Percentiles rank a stretch among this genome's conserved stretches.
Evolutionary conservation across 2,329 filamentous ascomycete genomes (phyloP).

Genomic region (Camillea tinctor): DNA sequence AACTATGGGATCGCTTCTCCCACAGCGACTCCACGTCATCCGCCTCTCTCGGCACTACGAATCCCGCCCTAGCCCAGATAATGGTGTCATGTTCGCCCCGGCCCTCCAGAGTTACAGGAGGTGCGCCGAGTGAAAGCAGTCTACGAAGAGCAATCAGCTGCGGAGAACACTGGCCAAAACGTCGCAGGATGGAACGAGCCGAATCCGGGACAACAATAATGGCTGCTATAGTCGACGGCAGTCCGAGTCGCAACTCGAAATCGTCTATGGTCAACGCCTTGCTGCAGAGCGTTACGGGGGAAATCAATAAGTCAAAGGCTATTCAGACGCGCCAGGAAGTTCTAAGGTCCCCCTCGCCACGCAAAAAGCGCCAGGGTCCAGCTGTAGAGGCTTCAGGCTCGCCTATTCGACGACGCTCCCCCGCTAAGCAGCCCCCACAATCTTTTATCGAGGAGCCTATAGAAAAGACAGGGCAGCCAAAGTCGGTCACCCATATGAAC

Average conservation of each 20-base stretch:
- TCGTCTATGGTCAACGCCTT: constrained; percentile 60
- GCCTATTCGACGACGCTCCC: constrained; percentile 18
- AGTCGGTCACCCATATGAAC: background rate
- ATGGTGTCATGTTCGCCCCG: constrained; percentile 71
- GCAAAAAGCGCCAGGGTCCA: constrained; percentile 34
- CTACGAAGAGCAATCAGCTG: constrained; percentile 68
- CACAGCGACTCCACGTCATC: constrained; percentile 46
- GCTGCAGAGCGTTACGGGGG: constrained; percentile 62
- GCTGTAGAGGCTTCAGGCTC: constrained; percentile 12
- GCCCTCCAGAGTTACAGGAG: constrained; percentile 44
- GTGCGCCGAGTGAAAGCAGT: constrained; percentile 43
- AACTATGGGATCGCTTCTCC: constrained; percentile 76
- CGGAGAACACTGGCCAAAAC: constrained; percentile 70
- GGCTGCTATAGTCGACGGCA: constrained; percentile 34
- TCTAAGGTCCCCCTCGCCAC: constrained; percentile 44
- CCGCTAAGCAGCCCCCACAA: constrained; percentile 18
- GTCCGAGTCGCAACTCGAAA: constrained; percentile 51
- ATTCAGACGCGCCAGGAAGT: constrained; percentile 30
- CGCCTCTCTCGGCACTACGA: constrained; percentile 45
- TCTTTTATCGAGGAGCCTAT: constrained; percentile 4
- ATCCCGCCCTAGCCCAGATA: constrained; percentile 61
- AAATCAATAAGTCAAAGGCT: constrained; percentile 45
- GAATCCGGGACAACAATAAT: constrained; percentile 36
- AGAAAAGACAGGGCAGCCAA: constrained; percentile 1
- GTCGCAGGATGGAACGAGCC: constrained; percentile 56